phyloP scores from a whole-genome alignment of 202 grass and related monocot genomes.

The Musa balbisiana region DNA sequence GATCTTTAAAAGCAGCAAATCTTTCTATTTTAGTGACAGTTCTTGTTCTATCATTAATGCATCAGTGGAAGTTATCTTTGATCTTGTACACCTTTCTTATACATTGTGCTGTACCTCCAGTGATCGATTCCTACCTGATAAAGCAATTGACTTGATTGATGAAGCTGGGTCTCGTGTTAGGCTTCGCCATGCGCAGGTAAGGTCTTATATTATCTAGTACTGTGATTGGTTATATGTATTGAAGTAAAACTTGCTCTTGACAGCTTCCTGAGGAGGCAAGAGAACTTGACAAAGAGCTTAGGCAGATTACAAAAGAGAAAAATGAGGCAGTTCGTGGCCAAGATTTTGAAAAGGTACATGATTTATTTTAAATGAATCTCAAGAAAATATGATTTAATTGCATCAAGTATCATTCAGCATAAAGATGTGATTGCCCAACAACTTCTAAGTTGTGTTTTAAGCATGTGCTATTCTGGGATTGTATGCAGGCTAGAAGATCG shows the following conservation, averaged over 20 bases:
- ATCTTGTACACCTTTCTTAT: background rate
- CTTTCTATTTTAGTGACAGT: too few species aligned
- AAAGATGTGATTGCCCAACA: background rate
- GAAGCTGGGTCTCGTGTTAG: constrained; percentile 96
- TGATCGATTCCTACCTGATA: constrained; percentile 92
- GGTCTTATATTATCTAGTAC: background rate
- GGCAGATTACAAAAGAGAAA: background rate
- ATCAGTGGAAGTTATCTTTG: too few species aligned
- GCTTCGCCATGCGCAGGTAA: constrained; percentile 85
- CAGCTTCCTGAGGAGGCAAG: constrained; percentile 11
- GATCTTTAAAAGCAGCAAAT: too few species aligned
- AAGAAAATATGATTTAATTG: too few species aligned
- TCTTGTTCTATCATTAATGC: too few species aligned
- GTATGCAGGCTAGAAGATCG: background rate
- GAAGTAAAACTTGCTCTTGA: background rate
- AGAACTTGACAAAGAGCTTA: constrained; percentile 1
- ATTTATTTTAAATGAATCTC: background rate
- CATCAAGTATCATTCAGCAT: background rate
- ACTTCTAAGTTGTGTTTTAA: background rate
- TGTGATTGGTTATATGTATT: background rate
- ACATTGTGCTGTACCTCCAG: constrained; percentile 28
- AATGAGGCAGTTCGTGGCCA: constrained; percentile 12
- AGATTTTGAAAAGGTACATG: constrained; percentile 9
- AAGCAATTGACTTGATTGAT: constrained; percentile 96
- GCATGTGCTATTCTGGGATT: background rate